Conservation (phyloP, 805 yeast species). For the Geotrichum ghanense region DNA sequence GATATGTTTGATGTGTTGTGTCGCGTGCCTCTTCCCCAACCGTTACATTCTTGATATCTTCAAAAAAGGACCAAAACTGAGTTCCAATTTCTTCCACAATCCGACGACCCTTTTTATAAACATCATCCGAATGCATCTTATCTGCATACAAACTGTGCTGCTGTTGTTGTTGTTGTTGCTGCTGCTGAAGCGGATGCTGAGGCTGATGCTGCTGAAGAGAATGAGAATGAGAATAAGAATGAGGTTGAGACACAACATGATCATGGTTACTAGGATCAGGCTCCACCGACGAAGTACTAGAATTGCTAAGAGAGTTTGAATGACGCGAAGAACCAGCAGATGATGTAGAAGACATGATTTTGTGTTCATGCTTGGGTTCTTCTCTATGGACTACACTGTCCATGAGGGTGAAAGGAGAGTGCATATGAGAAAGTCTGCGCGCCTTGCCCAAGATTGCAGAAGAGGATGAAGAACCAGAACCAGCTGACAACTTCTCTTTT, state of each 20-base stretch:
- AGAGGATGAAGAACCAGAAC: neutral
- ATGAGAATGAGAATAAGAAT: neutral
- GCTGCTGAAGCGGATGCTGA: constrained; percentile 2
- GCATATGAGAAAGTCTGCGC: neutral
- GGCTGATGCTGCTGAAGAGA: constrained; percentile 4
- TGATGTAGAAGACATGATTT: neutral
- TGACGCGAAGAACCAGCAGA: neutral
- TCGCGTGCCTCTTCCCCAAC: constrained; percentile 20
- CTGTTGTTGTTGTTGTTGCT: neutral
- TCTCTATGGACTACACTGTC: neutral
- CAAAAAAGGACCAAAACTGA: constrained; percentile 27
- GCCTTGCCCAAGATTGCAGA: neutral
- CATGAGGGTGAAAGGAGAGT: neutral
- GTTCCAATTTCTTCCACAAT: constrained; percentile 25
- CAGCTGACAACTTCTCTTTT: neutral
- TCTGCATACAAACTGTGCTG: constrained; percentile 5
- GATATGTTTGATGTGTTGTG: neutral
- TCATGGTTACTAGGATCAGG: no score
- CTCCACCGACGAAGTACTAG: neutral
- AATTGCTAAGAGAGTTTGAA: neutral
- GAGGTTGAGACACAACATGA: no score
- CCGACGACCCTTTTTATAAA: constrained; percentile 21
- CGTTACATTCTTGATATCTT: constrained; percentile 25
- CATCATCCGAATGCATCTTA: constrained; percentile 17
- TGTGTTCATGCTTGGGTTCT: neutral